Conservation (phyloP, 345 rosid genomes). For the Euphorbia pulcherrima region DNA sequence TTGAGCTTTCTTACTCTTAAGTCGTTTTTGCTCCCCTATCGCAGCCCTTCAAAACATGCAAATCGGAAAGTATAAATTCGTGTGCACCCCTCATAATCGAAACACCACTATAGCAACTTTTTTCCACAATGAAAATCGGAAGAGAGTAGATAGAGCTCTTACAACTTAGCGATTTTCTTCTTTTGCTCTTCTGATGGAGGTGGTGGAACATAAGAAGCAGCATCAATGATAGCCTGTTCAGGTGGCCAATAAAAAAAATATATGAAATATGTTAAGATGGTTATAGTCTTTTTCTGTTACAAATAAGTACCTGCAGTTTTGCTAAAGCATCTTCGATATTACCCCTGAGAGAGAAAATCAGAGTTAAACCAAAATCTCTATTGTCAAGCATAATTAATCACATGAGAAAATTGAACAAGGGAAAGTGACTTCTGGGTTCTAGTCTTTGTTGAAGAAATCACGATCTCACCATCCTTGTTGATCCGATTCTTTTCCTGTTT, state of each 20-base stretch:
- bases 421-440: conserved; percentile 75
- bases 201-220: conserved; percentile 89
- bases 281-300: not conserved
- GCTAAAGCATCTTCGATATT: conserved; percentile 83
- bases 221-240: conserved; percentile 77
- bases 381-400: not conserved
- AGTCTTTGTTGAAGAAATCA: conserved; percentile 88
- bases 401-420: not conserved
- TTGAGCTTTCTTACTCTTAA: conserved; percentile 66
- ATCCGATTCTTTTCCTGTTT: conserved; percentile 91
- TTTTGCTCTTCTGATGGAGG: conserved; percentile 98
- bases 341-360: conserved; percentile 52
- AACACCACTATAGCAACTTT: not conserved
- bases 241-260: not conserved
- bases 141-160: conserved; percentile 22
- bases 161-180: conserved; percentile 82
- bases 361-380: conserved; percentile 11
- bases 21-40: conserved; percentile 72
- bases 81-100: not conserved
- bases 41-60: conserved; percentile 58
- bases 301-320: conserved; percentile 67
- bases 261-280: not conserved
- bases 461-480: conserved; percentile 94
- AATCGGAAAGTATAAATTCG: not conserved
- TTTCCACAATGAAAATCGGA: not conserved